phyloP scores from a whole-genome alignment of 495 filamentous ascomycete genomes.

The Lasiosphaeria hispida region DNA sequence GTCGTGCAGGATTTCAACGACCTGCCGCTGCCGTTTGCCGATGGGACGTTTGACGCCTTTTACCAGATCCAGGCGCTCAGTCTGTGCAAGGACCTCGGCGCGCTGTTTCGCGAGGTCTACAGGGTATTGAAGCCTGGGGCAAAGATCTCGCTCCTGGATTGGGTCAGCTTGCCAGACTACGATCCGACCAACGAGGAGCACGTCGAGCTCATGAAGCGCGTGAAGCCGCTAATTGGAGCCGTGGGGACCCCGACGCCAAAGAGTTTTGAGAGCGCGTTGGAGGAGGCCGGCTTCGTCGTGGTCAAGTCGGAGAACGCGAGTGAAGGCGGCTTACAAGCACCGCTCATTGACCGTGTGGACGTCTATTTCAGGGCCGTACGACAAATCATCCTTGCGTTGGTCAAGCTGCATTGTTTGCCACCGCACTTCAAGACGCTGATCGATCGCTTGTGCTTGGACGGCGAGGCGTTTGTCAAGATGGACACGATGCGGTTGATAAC shows the following conservation, averaged over 20 bases:
- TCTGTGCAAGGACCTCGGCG: slow-evolving; percentile 54
- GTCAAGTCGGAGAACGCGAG: slow-evolving; percentile 57
- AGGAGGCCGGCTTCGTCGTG: slow-evolving; percentile 53
- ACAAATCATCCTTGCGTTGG: slow-evolving; percentile 51
- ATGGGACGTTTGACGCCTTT: slow-evolving; percentile 58
- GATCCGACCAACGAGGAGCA: slow-evolving; percentile 55
- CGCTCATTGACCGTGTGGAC: slow-evolving; percentile 60
- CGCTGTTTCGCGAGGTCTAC: slow-evolving; percentile 54
- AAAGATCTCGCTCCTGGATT: slow-evolving; percentile 57
- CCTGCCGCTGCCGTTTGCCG: slow-evolving; percentile 56
- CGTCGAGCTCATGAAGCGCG: slow-evolving; percentile 55
- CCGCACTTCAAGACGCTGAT: slow-evolving; percentile 62
- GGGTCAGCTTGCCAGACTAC: slow-evolving; percentile 57
- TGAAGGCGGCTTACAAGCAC: slow-evolving; percentile 56
- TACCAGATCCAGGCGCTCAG: slow-evolving; percentile 65
- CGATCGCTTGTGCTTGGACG: slow-evolving; percentile 59
- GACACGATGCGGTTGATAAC: slow-evolving; percentile 58
- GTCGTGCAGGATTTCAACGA: slow-evolving; percentile 57
- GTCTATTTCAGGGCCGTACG: slow-evolving; percentile 58
- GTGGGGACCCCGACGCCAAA: slow-evolving; percentile 60
- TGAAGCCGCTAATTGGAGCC: slow-evolving; percentile 63
- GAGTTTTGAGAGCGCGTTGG: slow-evolving; percentile 51
- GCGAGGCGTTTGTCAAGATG: slow-evolving; percentile 62
- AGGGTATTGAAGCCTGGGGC: slow-evolving; percentile 59
- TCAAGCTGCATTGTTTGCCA: slow-evolving; percentile 52